phyloP scores from a whole-genome alignment of 352 stramenopile genomes.

The Phytophthora macrochlamydospora region DNA sequence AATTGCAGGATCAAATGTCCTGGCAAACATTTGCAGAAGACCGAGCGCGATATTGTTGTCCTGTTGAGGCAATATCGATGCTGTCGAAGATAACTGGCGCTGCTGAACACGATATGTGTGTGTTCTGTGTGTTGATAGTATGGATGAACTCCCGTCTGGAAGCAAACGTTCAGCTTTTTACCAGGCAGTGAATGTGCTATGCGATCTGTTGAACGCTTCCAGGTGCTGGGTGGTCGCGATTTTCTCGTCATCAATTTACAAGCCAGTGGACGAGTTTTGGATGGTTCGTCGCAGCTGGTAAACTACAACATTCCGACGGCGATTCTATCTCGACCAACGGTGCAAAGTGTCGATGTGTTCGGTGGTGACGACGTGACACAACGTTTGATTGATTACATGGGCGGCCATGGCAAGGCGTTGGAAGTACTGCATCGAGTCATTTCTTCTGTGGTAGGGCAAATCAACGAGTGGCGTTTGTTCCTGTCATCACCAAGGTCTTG shows the following conservation, averaged over 20 bases:
- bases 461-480: too few relatives aligned
- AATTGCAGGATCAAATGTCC: too few relatives aligned
- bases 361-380: slow-evolving; percentile 5
- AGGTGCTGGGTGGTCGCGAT: slow-evolving; percentile 27
- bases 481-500: background rate
- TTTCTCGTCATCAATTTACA: slow-evolving; percentile 15
- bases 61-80: background rate
- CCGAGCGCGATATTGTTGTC: too few relatives aligned
- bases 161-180: too few relatives aligned
- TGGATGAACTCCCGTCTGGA: too few relatives aligned
- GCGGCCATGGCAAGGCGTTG: slow-evolving; percentile 21
- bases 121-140: slow-evolving; percentile 1
- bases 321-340: background rate
- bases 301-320: slow-evolving; percentile 1
- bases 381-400: slow-evolving; percentile 21
- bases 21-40: too few relatives aligned
- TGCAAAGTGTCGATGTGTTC: too few relatives aligned
- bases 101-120: too few relatives aligned
- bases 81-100: slow-evolving; percentile 7
- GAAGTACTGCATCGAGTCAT: slow-evolving; percentile 20
- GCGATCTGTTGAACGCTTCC: slow-evolving; percentile 22
- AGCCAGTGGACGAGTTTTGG: slow-evolving; percentile 21
- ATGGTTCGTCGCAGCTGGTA: slow-evolving; percentile 9
- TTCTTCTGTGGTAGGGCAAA: background rate
- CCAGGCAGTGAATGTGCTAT: slow-evolving; percentile 2